Conservation (phyloP, 140 eudicot species). For the Artemisia princeps region DNA sequence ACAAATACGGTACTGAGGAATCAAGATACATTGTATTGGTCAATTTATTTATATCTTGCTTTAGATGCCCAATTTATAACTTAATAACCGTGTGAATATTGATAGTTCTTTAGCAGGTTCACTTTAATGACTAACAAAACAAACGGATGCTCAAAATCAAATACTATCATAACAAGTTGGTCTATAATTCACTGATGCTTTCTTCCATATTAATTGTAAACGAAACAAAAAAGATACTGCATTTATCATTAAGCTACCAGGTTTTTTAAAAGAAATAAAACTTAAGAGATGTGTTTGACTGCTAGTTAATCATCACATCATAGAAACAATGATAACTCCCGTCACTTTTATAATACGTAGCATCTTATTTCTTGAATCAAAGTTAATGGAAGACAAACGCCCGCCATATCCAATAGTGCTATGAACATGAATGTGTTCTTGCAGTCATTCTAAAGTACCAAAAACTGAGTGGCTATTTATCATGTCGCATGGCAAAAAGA, state of each 20-base stretch:
- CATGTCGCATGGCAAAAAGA: conserved; percentile 4
- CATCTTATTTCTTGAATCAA: neutral
- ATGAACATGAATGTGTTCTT: neutral
- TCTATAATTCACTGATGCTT: neutral
- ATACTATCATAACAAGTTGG: neutral
- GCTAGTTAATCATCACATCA: conserved; percentile 4
- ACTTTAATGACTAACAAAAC: conserved; percentile 11
- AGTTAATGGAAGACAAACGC: conserved; percentile 3
- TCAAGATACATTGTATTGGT: neutral
- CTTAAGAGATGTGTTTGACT: conserved; percentile 2
- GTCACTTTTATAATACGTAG: neutral
- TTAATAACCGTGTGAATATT: neutral
- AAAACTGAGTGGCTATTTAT: neutral
- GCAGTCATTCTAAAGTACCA: neutral
- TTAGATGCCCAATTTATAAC: conserved; percentile 1
- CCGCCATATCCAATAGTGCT: conserved; percentile 1
- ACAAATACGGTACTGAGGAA: neutral
- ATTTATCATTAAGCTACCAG: neutral
- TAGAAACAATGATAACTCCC: neutral
- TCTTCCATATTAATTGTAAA: neutral
- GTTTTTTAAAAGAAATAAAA: neutral
- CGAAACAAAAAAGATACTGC: neutral
- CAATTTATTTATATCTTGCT: neutral
- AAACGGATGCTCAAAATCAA: conserved; percentile 9
- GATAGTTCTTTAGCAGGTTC: conserved; percentile 11